These are phyloP conservation scores for Closterium sp. DNA, from an alignment of 139 green algal genomes.

Conservation along the genomic window DNA sequence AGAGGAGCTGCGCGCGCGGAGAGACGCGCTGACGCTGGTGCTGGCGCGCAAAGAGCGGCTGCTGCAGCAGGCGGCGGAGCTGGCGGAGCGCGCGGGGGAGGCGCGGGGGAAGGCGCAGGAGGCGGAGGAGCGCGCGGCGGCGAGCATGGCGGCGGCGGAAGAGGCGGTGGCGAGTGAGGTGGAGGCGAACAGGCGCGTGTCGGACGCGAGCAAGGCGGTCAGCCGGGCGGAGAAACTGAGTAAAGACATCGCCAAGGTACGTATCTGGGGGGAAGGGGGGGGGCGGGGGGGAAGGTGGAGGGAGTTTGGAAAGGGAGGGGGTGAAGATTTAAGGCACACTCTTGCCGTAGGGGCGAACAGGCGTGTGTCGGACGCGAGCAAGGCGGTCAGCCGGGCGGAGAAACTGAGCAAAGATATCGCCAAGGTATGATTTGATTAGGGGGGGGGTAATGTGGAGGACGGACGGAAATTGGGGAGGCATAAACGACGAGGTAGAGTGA, in stretches of 20 bases:
- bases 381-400: too few relatives aligned
- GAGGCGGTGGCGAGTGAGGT: slow-evolving; percentile 36
- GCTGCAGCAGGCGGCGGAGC: slow-evolving; percentile 3
- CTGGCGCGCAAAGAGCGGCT: neutral
- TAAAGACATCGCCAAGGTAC: neutral
- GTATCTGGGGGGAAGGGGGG: neutral
- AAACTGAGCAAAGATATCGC: too few relatives aligned
- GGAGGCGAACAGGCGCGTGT: slow-evolving; percentile 26
- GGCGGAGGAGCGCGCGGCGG: slow-evolving; percentile 24
- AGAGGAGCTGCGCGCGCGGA: neutral
- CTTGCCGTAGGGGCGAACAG: too few relatives aligned
- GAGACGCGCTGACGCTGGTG: neutral
- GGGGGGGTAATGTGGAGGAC: too few relatives aligned
- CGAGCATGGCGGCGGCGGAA: slow-evolving; percentile 30
- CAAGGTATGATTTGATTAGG: too few relatives aligned
- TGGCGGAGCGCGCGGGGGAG: slow-evolving; percentile 8
- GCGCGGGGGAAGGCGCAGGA: slow-evolving; percentile 12
- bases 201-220: slow-evolving; percentile 30
- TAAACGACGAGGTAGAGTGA: too few relatives aligned
- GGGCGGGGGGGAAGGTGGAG: neutral
- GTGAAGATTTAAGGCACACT: too few relatives aligned
- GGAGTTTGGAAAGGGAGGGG: neutral
- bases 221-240: slow-evolving; percentile 22
- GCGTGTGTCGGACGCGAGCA: too few relatives aligned
- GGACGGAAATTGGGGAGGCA: too few relatives aligned